Evolutionary conservation across 306 rosid species (phyloP).

Genomic region (Cicer chorassanicum): DNA sequence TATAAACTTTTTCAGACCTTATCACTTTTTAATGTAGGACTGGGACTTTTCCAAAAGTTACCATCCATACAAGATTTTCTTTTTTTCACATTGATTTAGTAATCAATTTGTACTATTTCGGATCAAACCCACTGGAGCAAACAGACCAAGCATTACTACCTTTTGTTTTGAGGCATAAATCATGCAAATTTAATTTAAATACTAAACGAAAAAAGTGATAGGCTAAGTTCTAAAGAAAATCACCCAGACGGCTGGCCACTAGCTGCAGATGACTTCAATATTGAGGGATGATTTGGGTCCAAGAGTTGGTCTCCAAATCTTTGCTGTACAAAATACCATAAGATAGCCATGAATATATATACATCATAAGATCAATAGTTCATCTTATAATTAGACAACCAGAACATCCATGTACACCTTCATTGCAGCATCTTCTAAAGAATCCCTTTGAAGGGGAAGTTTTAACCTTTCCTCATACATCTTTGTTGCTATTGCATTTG

Average conservation of each 20-base stretch:
- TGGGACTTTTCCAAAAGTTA: too few relatives aligned
- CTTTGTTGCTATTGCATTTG: conserved; percentile 91
- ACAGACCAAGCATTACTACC: conserved; percentile 29
- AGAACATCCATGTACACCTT: conserved; percentile 67
- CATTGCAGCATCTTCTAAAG: conserved; percentile 87
- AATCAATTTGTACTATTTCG: conserved; percentile 19
- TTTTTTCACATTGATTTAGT: not conserved
- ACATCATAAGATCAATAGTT: conserved; percentile 29
- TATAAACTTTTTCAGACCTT: too few relatives aligned
- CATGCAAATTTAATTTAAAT: conserved; percentile 6
- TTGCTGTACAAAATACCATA: conserved; percentile 62
- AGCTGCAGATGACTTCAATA: conserved; percentile 88
- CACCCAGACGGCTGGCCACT: conserved; percentile 94
- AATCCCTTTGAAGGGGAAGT: conserved; percentile 90
- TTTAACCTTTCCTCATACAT: conserved; percentile 93
- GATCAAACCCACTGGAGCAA: not conserved
- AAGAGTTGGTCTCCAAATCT: conserved; percentile 87
- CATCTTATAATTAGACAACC: conserved; percentile 37
- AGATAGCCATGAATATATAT: conserved; percentile 38
- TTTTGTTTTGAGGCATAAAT: conserved; percentile 9
- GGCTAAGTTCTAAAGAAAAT: conserved; percentile 38
- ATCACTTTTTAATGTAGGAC: too few relatives aligned
- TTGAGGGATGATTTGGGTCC: conserved; percentile 85
- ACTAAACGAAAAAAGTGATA: conserved; percentile 17
- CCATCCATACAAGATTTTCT: not conserved